Conservation (phyloP, 2,329 filamentous ascomycete species). For the Ophiostoma tasmaniense region DNA sequence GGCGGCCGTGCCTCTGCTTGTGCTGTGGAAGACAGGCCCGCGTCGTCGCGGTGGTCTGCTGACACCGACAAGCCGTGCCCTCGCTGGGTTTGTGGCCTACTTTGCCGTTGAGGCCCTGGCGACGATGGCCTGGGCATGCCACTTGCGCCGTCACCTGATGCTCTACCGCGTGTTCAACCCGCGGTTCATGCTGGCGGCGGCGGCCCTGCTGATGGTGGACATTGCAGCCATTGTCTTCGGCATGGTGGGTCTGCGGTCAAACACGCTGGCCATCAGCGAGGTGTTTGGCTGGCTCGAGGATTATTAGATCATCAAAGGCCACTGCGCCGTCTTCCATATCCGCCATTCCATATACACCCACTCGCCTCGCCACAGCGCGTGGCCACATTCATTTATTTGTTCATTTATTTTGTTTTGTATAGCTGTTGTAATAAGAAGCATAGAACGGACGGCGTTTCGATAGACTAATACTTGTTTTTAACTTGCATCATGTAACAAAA, state of each 20-base stretch:
- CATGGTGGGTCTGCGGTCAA: constrained; percentile 66
- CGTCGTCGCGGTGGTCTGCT: constrained; percentile 62
- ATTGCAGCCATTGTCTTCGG: constrained; percentile 61
- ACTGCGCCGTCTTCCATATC: background rate
- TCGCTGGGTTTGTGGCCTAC: constrained; percentile 70
- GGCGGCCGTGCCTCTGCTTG: constrained; percentile 68
- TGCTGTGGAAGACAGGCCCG: constrained; percentile 82
- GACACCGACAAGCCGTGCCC: constrained; percentile 59
- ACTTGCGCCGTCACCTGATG: constrained; percentile 88
- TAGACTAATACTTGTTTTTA: background rate
- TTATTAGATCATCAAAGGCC: constrained; percentile 10
- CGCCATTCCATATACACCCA: background rate
- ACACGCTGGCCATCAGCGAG: constrained; percentile 69
- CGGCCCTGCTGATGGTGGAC: constrained; percentile 67
- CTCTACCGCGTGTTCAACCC: constrained; percentile 90
- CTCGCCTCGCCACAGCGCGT: background rate
- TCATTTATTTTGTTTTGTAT: constrained; percentile 6
- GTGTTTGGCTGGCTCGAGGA: constrained; percentile 66
- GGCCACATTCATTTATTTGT: background rate
- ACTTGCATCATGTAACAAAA: background rate
- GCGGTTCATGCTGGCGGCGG: constrained; percentile 74
- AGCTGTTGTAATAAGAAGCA: background rate
- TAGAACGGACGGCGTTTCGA: constrained; percentile 8
- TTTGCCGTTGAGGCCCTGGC: constrained; percentile 76
- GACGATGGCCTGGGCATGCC: constrained; percentile 83